Evolutionary conservation across 2,329 filamentous ascomycete species (phyloP).

Genomic region (Claviceps sp.): DNA sequence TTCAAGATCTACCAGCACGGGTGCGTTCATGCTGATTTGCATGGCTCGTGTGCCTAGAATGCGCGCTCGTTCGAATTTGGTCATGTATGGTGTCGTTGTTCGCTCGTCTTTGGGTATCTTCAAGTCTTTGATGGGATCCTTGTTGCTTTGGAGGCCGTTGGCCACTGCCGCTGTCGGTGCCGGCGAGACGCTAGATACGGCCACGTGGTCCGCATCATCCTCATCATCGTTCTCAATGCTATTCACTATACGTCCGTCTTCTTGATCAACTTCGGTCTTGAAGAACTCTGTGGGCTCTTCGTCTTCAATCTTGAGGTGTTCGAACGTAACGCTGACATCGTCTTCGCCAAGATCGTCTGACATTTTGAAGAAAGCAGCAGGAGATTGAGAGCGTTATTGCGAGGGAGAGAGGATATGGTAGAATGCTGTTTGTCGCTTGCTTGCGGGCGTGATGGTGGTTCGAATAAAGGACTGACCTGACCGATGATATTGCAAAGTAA

Average conservation of each 20-base stretch:
- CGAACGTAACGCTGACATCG: slow-evolving; percentile 36
- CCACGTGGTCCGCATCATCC: slow-evolving; percentile 41
- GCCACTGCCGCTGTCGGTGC: slow-evolving; percentile 29
- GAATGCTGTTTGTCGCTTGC: background rate
- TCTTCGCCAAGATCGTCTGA: slow-evolving; percentile 58
- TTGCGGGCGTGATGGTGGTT: background rate
- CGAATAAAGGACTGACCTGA: too few relatives aligned
- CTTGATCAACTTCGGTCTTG: slow-evolving; percentile 39
- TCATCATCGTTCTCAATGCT: slow-evolving; percentile 32
- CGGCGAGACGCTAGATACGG: slow-evolving; percentile 50
- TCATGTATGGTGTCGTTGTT: slow-evolving; percentile 96
- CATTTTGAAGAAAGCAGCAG: slow-evolving; percentile 32
- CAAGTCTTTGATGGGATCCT: slow-evolving; percentile 58
- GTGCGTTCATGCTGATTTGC: slow-evolving; percentile 98
- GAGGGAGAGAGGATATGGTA: background rate
- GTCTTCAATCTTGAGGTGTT: slow-evolving; percentile 38
- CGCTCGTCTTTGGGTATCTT: slow-evolving; percentile 82
- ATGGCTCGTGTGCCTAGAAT: slow-evolving; percentile 86
- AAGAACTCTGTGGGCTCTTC: slow-evolving; percentile 49
- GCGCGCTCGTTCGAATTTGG: slow-evolving; percentile 92
- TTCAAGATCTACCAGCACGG: slow-evolving; percentile 89
- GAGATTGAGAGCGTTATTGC: background rate
- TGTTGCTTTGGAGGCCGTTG: slow-evolving; percentile 36
- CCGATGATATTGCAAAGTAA: too few relatives aligned
- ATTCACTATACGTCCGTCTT: slow-evolving; percentile 26